Conservation (phyloP, 2,329 filamentous ascomycete genomes). For the Ceratocystis ficicola region DNA sequence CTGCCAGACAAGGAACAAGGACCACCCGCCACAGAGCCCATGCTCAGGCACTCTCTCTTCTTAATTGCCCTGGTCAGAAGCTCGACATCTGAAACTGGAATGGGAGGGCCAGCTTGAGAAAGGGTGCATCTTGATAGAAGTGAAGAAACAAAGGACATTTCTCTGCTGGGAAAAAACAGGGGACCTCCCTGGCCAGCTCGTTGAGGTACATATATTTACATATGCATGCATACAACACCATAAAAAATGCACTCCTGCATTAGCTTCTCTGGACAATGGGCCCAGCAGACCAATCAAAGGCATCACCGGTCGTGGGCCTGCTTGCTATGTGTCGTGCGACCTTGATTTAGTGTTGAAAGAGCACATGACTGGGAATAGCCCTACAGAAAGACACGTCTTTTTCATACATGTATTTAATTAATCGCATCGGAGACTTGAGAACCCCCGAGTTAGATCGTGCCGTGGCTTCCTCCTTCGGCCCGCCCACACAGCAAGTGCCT, state of each 20-base stretch:
- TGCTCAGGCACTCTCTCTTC: neutral
- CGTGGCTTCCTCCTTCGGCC: too few species aligned
- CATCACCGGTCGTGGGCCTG: neutral
- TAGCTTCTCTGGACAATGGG: conserved; percentile 5
- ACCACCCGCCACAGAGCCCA: neutral
- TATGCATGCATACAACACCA: neutral
- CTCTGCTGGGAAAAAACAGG: too few species aligned
- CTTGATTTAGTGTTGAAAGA: neutral
- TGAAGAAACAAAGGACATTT: neutral
- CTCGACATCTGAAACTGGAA: neutral
- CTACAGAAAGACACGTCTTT: neutral
- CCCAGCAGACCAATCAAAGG: neutral
- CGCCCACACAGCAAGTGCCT: too few species aligned
- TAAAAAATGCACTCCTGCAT: conserved; percentile 8
- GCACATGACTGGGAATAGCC: neutral
- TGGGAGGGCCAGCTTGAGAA: neutral
- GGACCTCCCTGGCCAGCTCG: neutral
- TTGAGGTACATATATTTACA: neutral
- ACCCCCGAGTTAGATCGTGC: too few species aligned
- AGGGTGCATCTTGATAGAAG: neutral
- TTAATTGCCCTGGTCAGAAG: neutral
- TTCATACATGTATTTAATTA: too few species aligned
- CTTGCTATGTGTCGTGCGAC: neutral
- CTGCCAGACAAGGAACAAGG: neutral
- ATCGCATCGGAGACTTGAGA: too few species aligned